Evolutionary conservation across 192 early-diverging fungal genomes (phyloP).

Genomic region (Backusella circina): DNA sequence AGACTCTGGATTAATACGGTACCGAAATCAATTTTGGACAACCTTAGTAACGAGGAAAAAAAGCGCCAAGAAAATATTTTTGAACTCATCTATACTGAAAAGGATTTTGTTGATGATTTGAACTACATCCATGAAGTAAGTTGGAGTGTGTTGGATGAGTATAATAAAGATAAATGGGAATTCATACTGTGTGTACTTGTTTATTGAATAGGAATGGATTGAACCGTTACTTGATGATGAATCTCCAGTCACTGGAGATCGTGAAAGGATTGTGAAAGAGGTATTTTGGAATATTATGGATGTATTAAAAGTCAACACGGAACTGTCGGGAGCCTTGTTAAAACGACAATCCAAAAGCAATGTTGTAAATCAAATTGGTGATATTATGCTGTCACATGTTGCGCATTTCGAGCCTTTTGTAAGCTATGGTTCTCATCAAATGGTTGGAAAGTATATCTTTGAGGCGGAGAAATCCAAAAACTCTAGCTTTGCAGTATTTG

Average conservation of each 20-base stretch:
- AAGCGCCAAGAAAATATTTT: slow-evolving; percentile 93
- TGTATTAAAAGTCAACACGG: slow-evolving; percentile 60
- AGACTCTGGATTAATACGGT: slow-evolving; percentile 84
- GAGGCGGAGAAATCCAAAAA: slow-evolving; percentile 76
- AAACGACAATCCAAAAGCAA: slow-evolving; percentile 57
- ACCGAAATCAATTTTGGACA: slow-evolving; percentile 68
- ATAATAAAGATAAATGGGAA: background rate
- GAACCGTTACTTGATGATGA: slow-evolving; percentile 56
- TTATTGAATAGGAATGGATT: slow-evolving; percentile 53
- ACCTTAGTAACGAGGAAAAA: slow-evolving; percentile 68
- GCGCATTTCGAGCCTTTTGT: slow-evolving; percentile 76
- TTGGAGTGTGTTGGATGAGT: background rate
- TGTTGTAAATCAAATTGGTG: slow-evolving; percentile 80
- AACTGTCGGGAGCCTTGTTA: slow-evolving; percentile 55
- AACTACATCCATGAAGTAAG: slow-evolving; percentile 70
- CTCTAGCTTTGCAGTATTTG: slow-evolving; percentile 65
- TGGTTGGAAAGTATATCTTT: slow-evolving; percentile 76
- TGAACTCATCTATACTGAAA: slow-evolving; percentile 89
- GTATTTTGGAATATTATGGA: slow-evolving; percentile 81
- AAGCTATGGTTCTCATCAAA: slow-evolving; percentile 83
- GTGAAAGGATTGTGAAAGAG: slow-evolving; percentile 48
- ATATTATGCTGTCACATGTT: slow-evolving; percentile 75
- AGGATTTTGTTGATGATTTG: slow-evolving; percentile 89
- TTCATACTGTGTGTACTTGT: background rate
- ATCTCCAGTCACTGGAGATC: slow-evolving; percentile 56